Evolutionary conservation across 441 rosid genomes (phyloP), one percentile per base, ranked within the genome.

Genomic region (Eruca vesicaria): DNA sequence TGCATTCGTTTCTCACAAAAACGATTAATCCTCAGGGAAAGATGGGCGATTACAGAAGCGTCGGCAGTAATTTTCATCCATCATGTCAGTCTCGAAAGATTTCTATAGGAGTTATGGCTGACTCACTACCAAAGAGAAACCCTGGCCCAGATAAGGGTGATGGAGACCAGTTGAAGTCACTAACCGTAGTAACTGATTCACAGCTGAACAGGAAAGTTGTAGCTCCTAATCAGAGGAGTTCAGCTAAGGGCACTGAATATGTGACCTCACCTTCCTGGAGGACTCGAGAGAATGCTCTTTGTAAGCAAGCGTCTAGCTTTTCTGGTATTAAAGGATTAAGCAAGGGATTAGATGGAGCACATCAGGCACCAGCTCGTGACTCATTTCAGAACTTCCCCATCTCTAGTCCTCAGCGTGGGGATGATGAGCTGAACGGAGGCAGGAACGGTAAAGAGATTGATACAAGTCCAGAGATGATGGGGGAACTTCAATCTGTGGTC

Each of bases 51-150:
- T 72, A 74, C 64, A 82, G 87, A 62, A 92, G 88, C 78, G 76
- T 78, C 63, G 89, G 91, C 61, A 85, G 90, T 73, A 78, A 81
- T 68, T 84, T 48, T 69, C 84, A 55, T 71, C 92, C 86, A 18
- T 85, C 92, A 50, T 89, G 90, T 79, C 96, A 90, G 66, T 79
- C 88, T 45, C 87, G 95, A 80, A 94, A 94, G 88, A 84, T 90
- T 23, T 91, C 96, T 41, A 85, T 93, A 43, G 98, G 98, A 80
- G 84, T 91, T 73, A 66, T 79, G 79, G 79, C 76, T 11, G 93
- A 86, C 75, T 78, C 94, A 70, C 74, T 32, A 31, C 80, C 79
- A n/a, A 84, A 75, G 80, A 83, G 79, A 82, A 80, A 81, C 66
- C 68, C 43, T 55, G 82, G 50, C 79, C 52, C 74, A 36, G 71